A percentile compares a stretch with the other conserved stretches of the same genome.
Conservation (phyloP, 2,329 filamentous ascomycete genomes). For the Fusarium falciforme region DNA sequence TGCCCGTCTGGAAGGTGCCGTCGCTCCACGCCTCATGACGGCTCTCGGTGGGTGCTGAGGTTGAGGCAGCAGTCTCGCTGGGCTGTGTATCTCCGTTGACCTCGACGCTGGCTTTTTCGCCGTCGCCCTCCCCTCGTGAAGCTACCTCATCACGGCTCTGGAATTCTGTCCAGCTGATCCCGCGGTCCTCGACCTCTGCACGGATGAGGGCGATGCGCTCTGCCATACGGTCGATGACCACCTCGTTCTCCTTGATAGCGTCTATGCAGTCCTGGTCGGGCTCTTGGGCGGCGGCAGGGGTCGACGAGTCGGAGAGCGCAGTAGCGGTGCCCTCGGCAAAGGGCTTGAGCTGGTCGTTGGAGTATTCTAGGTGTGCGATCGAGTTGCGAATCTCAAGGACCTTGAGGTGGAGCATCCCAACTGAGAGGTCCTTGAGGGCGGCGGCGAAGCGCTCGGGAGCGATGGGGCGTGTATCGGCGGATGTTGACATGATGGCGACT, state of each 20-base stretch:
- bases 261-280: conserved; percentile 79
- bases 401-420: conserved; percentile 77
- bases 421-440: conserved; percentile 74
- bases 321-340: conserved; percentile 67
- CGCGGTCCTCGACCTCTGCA: conserved; percentile 71
- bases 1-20: conserved; percentile 72
- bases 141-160: conserved; percentile 58
- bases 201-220: conserved; percentile 73
- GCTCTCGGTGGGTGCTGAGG: conserved; percentile 14
- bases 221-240: conserved; percentile 75
- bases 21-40: conserved; percentile 66
- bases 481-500: conserved; percentile 66
- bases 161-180: conserved; percentile 68
- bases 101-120: conserved; percentile 10
- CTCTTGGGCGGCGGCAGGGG: conserved; percentile 11
- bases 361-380: conserved; percentile 78
- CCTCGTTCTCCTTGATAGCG: conserved; percentile 78
- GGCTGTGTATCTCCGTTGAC: conserved; percentile 33
- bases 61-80: neutral
- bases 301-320: conserved; percentile 37
- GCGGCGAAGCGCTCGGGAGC: conserved; percentile 71
- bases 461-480: conserved; percentile 72
- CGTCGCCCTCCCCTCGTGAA: conserved; percentile 45
- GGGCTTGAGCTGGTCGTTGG: conserved; percentile 77
- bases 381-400: conserved; percentile 80